Conservation (phyloP, 352 stramenopile species). For the Pythium plurisporium region DNA sequence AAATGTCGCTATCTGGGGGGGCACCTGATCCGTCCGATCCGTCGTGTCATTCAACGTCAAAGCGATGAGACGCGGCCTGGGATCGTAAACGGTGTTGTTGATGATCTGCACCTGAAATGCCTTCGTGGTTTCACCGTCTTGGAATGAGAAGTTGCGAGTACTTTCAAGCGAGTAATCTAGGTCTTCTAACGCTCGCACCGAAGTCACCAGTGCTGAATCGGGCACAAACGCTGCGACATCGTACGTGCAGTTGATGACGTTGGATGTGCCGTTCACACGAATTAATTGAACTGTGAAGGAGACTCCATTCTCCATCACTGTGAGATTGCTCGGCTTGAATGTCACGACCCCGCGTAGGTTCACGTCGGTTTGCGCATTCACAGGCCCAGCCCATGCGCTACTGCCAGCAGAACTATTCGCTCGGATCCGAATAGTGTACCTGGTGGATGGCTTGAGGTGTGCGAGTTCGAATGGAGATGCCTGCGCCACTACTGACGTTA, state of each 20-base stretch:
- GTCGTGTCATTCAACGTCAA: slow-evolving; percentile 41
- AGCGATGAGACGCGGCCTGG: slow-evolving; percentile 19
- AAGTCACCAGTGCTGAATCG: not conserved
- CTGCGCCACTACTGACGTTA: not conserved
- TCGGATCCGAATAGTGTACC: slow-evolving; percentile 34
- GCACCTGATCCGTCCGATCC: slow-evolving; percentile 26
- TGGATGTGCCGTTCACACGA: slow-evolving; percentile 43
- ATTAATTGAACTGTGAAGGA: slow-evolving; percentile 31
- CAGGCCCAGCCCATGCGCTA: slow-evolving; percentile 28
- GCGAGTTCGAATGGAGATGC: slow-evolving; percentile 20
- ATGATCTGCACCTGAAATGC: slow-evolving; percentile 37
- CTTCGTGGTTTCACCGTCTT: slow-evolving; percentile 30
- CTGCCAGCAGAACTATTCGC: slow-evolving; percentile 35
- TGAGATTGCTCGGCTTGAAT: slow-evolving; percentile 15
- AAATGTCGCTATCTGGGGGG: slow-evolving; percentile 18
- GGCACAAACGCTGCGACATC: slow-evolving; percentile 16
- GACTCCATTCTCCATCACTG: slow-evolving; percentile 40
- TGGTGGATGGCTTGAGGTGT: slow-evolving; percentile 27
- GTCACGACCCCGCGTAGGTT: slow-evolving; percentile 36
- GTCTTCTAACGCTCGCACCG: slow-evolving; percentile 23
- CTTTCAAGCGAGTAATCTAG: slow-evolving; percentile 32
- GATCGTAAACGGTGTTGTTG: slow-evolving; percentile 38
- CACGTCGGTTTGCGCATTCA: slow-evolving; percentile 37
- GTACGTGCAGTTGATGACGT: slow-evolving; percentile 38
- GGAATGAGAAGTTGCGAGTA: slow-evolving; percentile 29